Conservation (phyloP, 2,329 filamentous ascomycete species). For the Beauveria sp. region DNA sequence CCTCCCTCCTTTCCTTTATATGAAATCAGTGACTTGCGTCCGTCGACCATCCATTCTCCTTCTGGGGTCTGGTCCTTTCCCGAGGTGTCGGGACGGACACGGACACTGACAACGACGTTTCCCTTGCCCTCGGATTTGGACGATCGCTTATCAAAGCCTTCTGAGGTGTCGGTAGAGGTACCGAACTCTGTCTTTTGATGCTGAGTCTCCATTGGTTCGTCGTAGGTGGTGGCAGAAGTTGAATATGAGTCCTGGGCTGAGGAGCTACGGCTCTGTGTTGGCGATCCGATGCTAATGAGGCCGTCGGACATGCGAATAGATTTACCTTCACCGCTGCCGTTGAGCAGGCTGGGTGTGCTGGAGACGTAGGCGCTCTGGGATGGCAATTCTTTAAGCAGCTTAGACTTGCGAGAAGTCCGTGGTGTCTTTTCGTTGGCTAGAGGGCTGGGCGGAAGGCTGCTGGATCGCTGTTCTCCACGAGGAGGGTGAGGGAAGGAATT, state of each 20-base stretch:
- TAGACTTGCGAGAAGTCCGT: constrained; percentile 43
- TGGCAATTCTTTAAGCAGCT: constrained; percentile 47
- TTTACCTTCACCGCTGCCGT: constrained; percentile 70
- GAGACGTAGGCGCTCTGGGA: constrained; percentile 37
- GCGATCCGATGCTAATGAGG: constrained; percentile 69
- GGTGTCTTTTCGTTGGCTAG: constrained; percentile 43
- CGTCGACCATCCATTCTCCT: constrained; percentile 88
- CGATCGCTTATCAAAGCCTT: constrained; percentile 35
- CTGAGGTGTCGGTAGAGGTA: constrained; percentile 21
- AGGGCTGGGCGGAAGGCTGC: constrained; percentile 56
- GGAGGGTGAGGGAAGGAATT: constrained; percentile 90
- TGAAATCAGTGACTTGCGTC: constrained; percentile 70
- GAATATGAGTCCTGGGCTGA: constrained; percentile 90
- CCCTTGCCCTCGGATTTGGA: constrained; percentile 71
- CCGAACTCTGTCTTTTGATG: constrained; percentile 24
- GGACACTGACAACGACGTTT: constrained; percentile 91
- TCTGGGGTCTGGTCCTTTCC: constrained; percentile 56
- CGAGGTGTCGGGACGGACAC: constrained; percentile 76
- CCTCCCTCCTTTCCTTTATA: constrained; percentile 86
- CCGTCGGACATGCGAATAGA: constrained; percentile 67
- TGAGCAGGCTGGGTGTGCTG: constrained; percentile 65
- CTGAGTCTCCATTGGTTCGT: constrained; percentile 59
- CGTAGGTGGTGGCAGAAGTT: constrained; percentile 81
- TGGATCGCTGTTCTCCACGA: constrained; percentile 50
- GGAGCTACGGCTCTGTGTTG: constrained; percentile 81